Percentiles rank a stretch among this genome's conserved stretches.
Evolutionary conservation across 2,329 filamentous ascomycete species (phyloP).

Genomic region (Coniochaeta prunicola): DNA sequence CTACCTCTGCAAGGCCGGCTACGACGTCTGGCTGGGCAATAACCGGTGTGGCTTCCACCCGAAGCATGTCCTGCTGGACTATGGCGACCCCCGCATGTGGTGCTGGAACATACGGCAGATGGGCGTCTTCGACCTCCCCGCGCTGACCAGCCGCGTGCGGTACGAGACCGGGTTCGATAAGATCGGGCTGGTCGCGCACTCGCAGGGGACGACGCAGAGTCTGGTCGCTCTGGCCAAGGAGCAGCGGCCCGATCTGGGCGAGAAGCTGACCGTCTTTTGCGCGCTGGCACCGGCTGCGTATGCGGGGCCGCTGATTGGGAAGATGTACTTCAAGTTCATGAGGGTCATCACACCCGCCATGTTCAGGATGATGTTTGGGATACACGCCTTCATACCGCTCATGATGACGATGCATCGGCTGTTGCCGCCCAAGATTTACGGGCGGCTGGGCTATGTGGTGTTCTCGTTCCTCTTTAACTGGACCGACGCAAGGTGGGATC

Average conservation of each 20-base stretch:
- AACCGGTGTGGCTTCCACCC: slow-evolving; percentile 84
- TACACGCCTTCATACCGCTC: slow-evolving; percentile 86
- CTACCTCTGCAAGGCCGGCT: slow-evolving; percentile 84
- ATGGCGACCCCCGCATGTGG: slow-evolving; percentile 87
- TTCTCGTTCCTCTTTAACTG: slow-evolving; percentile 88
- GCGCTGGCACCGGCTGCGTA: slow-evolving; percentile 87
- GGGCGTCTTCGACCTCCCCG: slow-evolving; percentile 82
- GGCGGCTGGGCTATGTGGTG: slow-evolving; percentile 77
- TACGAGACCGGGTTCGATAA: slow-evolving; percentile 77
- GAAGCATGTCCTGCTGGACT: slow-evolving; percentile 62
- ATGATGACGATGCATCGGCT: slow-evolving; percentile 79
- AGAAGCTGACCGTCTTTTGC: slow-evolving; percentile 82
- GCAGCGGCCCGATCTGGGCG: slow-evolving; percentile 76
- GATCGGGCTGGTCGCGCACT: slow-evolving; percentile 77
- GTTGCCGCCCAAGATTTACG: slow-evolving; percentile 63
- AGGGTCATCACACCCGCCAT: slow-evolving; percentile 65
- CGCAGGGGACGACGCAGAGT: slow-evolving; percentile 84
- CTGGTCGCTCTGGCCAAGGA: slow-evolving; percentile 85
- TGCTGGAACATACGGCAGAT: slow-evolving; percentile 93
- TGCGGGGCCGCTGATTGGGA: slow-evolving; percentile 76
- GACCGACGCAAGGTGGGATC: slow-evolving; percentile 80
- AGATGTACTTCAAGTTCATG: slow-evolving; percentile 91
- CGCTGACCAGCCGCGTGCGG: slow-evolving; percentile 71
- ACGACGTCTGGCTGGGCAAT: slow-evolving; percentile 93
- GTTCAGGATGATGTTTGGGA: slow-evolving; percentile 80